Evolutionary conservation across 2,329 filamentous ascomycete species (phyloP).

Genomic region (Boeremia exigua): DNA sequence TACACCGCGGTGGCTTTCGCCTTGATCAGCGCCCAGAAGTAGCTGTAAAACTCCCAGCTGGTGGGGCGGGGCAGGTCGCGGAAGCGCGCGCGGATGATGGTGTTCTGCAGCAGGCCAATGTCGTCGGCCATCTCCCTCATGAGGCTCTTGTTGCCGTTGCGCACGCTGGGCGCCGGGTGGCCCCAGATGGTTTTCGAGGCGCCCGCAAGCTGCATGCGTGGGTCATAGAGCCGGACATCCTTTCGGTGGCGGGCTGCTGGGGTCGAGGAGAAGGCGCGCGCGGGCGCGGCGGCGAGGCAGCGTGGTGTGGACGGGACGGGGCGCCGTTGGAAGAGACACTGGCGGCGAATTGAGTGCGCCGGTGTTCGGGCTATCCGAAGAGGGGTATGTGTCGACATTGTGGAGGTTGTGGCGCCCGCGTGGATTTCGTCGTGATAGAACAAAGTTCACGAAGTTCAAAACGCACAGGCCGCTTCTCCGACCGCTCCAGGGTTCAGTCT

Average conservation of each 20-base stretch:
- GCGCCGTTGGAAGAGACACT: constrained; percentile 35
- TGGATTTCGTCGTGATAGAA: constrained; percentile 8
- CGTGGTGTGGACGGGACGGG: constrained; percentile 8
- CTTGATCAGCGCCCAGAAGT: constrained; percentile 31
- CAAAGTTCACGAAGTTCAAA: constrained; percentile 8
- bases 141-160: constrained; percentile 5
- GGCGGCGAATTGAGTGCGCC: constrained; percentile 27
- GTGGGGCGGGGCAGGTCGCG: constrained; percentile 14
- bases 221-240: constrained; percentile 13
- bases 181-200: constrained; percentile 2
- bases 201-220: constrained; percentile 16
- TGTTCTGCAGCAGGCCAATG: constrained; percentile 33
- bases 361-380: constrained; percentile 30
- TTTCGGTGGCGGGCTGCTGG: constrained; percentile 19
- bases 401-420: constrained; percentile 14
- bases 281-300: constrained; percentile 14
- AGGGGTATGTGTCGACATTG: constrained; percentile 38
- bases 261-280: constrained; percentile 35
- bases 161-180: constrained; percentile 17
- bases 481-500: too few species aligned
- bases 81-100: constrained; percentile 25
- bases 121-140: constrained; percentile 25
- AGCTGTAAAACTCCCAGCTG: constrained; percentile 18
- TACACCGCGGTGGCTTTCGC: constrained; percentile 22
- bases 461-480: not conserved